Conservation (phyloP, 2,329 filamentous ascomycete genomes). For the Paracorniculantispora psalliotae region DNA sequence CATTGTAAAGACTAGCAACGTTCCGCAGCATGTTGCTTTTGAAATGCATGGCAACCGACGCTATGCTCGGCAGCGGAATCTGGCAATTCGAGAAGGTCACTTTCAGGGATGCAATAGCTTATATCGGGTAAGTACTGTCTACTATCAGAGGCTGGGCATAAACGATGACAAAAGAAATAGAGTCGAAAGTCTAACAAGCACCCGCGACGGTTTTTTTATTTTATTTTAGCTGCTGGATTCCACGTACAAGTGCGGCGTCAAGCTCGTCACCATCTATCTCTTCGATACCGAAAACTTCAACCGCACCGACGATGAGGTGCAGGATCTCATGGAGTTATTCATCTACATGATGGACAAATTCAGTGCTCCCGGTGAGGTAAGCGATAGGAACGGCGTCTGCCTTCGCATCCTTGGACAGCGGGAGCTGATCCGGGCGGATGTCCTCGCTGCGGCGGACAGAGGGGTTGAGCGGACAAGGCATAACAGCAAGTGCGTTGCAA, state of each 20-base stretch:
- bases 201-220: conserved; percentile 14
- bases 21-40: background rate
- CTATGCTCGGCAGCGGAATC: conserved; percentile 76
- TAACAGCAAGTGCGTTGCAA: conserved; percentile 58
- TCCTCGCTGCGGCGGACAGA: conserved; percentile 72
- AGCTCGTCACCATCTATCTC: conserved; percentile 87
- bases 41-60: conserved; percentile 75
- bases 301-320: conserved; percentile 82
- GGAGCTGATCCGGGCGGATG: conserved; percentile 70
- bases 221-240: conserved; percentile 69
- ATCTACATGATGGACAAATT: conserved; percentile 82
- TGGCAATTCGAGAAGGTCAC: conserved; percentile 87
- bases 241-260: conserved; percentile 87
- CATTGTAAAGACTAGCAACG: background rate
- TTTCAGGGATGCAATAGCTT: conserved; percentile 86
- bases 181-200: background rate
- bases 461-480: conserved; percentile 74
- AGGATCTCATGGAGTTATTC: conserved; percentile 87
- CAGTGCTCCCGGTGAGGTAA: conserved; percentile 75
- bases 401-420: conserved; percentile 74
- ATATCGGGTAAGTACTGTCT: conserved; percentile 55
- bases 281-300: conserved; percentile 97
- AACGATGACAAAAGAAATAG: background rate
- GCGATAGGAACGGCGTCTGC: conserved; percentile 78
- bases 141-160: background rate